phyloP scores from a whole-genome alignment of 208 protist genomes.

The Acanthamoeba castellanii region DNA sequence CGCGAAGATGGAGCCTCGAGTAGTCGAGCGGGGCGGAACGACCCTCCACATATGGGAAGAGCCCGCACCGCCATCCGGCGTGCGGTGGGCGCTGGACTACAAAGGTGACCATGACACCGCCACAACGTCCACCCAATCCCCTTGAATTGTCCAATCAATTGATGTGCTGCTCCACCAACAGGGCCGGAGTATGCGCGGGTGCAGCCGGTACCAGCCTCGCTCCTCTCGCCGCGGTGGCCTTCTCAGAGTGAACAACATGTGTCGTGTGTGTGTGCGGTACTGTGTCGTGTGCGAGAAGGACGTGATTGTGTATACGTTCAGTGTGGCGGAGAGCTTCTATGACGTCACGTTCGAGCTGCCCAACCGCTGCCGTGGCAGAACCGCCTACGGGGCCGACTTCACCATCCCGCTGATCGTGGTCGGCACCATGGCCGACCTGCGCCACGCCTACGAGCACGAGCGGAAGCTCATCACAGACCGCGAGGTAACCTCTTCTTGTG shows the following conservation, averaged over 20 bases:
- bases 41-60: constrained; percentile 37
- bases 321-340: constrained; percentile 16
- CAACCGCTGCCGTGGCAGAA: neutral
- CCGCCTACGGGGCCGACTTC: neutral
- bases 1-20: neutral
- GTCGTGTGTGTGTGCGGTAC: too few relatives aligned
- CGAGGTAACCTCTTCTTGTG: neutral
- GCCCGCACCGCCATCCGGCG: neutral
- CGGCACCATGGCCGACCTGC: constrained; percentile 12
- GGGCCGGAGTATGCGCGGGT: neutral
- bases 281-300: neutral
- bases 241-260: too few relatives aligned
- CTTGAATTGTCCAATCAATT: too few relatives aligned
- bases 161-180: too few relatives aligned
- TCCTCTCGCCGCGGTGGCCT: too few relatives aligned
- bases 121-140: too few relatives aligned
- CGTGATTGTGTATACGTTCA: neutral
- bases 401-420: constrained; percentile 27
- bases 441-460: neutral
- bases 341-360: constrained; percentile 10
- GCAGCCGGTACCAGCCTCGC: neutral
- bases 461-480: neutral
- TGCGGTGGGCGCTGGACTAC: constrained; percentile 1
- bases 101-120: neutral
- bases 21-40: neutral